Conservation (phyloP, 2,329 filamentous ascomycete genomes). For the Magnaporthales sp. region DNA sequence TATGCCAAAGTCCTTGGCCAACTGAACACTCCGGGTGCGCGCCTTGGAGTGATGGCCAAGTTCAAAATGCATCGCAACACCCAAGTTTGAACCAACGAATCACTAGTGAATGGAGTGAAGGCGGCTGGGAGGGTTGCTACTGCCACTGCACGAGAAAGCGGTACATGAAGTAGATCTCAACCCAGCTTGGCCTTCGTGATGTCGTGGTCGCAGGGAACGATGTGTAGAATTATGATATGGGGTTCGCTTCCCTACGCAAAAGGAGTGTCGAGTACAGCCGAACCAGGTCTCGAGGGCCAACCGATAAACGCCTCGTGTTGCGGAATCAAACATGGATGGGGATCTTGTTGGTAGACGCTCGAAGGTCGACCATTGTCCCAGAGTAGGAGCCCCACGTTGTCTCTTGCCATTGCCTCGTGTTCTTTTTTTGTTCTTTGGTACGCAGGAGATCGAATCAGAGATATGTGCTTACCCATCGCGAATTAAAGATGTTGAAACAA, state of each 20-base stretch:
- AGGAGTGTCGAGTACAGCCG: not conserved
- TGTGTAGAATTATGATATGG: not conserved
- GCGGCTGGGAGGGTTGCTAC: not conserved
- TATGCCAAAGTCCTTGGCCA: conserved; percentile 26
- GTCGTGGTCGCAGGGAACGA: not conserved
- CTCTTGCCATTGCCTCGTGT: conserved; percentile 5
- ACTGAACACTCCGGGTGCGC: conserved; percentile 40
- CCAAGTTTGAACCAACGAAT: not conserved
- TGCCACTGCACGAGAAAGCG: not conserved
- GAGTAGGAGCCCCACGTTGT: conserved; percentile 7
- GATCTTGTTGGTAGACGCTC: not conserved
- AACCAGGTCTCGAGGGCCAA: not conserved
- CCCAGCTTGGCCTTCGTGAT: not conserved
- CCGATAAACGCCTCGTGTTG: not conserved
- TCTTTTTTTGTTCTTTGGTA: conserved; percentile 4
- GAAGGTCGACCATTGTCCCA: not conserved
- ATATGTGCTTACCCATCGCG: conserved; percentile 38
- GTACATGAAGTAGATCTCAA: not conserved
- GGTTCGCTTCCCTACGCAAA: not conserved
- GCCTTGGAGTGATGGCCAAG: conserved; percentile 33
- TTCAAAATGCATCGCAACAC: conserved; percentile 26
- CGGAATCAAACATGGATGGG: not conserved
- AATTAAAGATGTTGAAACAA: conserved; percentile 12
- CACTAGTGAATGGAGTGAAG: not conserved
- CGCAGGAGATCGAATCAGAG: conserved; percentile 13